Conservation (phyloP, 1,284 basidiomycete species). For the Cryptococcus sp. region DNA sequence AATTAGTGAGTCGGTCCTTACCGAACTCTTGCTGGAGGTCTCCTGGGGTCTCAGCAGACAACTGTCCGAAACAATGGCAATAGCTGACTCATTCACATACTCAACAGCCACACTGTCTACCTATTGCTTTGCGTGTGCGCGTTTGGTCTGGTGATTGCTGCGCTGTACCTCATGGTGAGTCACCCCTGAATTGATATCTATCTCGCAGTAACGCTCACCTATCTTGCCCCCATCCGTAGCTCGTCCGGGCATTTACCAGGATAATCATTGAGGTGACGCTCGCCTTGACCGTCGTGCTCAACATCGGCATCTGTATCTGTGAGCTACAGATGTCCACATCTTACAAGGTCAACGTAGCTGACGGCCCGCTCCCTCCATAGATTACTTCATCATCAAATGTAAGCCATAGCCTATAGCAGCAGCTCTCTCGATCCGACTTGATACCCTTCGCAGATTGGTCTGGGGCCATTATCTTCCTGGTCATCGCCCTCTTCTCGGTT, state of each 20-base stretch:
- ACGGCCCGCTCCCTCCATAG: constrained; percentile 14
- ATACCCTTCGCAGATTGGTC: constrained; percentile 37
- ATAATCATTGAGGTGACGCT: constrained; percentile 77
- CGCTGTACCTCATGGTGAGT: constrained; percentile 39
- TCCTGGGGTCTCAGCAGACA: not conserved
- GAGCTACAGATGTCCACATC: constrained; percentile 14
- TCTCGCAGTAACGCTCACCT: not conserved
- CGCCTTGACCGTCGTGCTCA: constrained; percentile 64
- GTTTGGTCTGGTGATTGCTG: constrained; percentile 58
- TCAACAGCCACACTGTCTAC: constrained; percentile 56
- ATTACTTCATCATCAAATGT: constrained; percentile 73
- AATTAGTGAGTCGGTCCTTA: constrained; percentile 28
- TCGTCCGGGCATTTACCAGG: constrained; percentile 71
- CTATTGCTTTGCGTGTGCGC: constrained; percentile 66
- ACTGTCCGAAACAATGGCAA: not conserved
- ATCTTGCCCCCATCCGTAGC: constrained; percentile 16
- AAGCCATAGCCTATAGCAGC: constrained; percentile 3
- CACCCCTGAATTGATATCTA: not conserved
- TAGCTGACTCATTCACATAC: constrained; percentile 1
- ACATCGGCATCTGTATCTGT: constrained; percentile 57
- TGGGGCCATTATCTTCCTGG: constrained; percentile 66
- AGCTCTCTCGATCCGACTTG: not conserved
- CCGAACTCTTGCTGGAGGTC: not conserved
- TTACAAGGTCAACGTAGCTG: not conserved
- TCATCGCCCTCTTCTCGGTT: constrained; percentile 71